These are phyloP conservation scores for Monosporascus sp. DNA, from an alignment of 2,329 filamentous ascomycete species.

Conservation along the genomic window DNA sequence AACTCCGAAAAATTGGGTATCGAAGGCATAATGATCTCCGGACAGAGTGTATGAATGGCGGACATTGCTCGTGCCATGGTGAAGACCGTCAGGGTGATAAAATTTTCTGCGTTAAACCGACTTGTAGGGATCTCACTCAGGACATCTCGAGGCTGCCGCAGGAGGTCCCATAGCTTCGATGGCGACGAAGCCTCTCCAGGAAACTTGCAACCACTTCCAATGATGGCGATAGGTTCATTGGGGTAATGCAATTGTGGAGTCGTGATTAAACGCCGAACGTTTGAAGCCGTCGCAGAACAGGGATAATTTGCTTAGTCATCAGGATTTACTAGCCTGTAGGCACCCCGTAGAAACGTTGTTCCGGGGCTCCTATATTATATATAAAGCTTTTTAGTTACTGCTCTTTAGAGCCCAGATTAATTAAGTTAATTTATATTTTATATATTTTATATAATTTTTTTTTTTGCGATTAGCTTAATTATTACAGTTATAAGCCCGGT, in stretches of 20 bases:
- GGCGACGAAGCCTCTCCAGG: background rate
- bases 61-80: constrained; percentile 7
- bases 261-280: too few relatives aligned
- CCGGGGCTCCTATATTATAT: too few relatives aligned
- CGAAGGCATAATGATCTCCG: background rate
- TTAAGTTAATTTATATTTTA: too few relatives aligned
- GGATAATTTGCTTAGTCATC: too few relatives aligned
- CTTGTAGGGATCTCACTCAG: background rate
- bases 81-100: constrained; percentile 2
- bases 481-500: too few relatives aligned
- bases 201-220: background rate
- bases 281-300: too few relatives aligned
- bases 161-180: background rate
- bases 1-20: constrained; percentile 7
- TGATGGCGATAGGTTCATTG: constrained; percentile 21
- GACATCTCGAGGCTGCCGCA: background rate
- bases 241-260: background rate
- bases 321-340: too few relatives aligned
- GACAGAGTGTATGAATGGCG: constrained; percentile 5
- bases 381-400: too few relatives aligned
- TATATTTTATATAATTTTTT: too few relatives aligned
- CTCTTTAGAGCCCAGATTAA: too few relatives aligned
- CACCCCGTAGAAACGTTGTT: too few relatives aligned
- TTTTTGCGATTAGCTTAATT: too few relatives aligned
- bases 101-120: constrained; percentile 13